Evolutionary conservation across 2,329 filamentous ascomycete species (phyloP).

Genomic region (Dothideomycetidae sp.): DNA sequence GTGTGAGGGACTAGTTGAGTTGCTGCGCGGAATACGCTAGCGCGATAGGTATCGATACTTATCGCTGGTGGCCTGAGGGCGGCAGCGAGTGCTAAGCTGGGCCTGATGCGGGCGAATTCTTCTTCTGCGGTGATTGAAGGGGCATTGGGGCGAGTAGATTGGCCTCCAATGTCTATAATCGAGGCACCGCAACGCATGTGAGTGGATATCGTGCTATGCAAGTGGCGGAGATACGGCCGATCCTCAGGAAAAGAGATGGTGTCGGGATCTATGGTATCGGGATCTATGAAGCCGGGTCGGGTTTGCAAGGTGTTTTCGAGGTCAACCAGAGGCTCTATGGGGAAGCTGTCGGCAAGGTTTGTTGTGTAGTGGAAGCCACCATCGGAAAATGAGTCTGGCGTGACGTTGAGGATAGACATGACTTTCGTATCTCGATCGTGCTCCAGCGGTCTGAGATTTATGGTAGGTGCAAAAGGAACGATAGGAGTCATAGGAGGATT

Average conservation of each 20-base stretch:
- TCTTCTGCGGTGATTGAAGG: slow-evolving; percentile 54
- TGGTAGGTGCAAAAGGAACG: slow-evolving; percentile 25
- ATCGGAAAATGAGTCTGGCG: slow-evolving; percentile 94
- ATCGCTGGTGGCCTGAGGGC: slow-evolving; percentile 45
- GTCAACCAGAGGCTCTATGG: background rate
- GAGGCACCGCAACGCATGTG: slow-evolving; percentile 59
- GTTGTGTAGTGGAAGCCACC: slow-evolving; percentile 40
- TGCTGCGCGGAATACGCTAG: slow-evolving; percentile 48
- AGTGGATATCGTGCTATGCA: slow-evolving; percentile 35
- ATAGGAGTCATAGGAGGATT: slow-evolving; percentile 23
- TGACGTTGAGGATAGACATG: slow-evolving; percentile 92
- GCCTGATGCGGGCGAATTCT: slow-evolving; percentile 65
- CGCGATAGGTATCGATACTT: slow-evolving; percentile 86
- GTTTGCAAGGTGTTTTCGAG: background rate
- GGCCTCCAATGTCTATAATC: slow-evolving; percentile 84
- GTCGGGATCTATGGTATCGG: too few relatives aligned
- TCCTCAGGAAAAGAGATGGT: background rate
- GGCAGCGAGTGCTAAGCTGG: slow-evolving; percentile 55
- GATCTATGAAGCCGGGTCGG: too few relatives aligned
- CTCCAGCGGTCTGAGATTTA: slow-evolving; percentile 45
- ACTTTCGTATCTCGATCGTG: slow-evolving; percentile 51
- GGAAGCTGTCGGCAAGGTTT: background rate
- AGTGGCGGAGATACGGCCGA: background rate
- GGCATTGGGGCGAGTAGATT: slow-evolving; percentile 73
- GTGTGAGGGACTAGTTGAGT: slow-evolving; percentile 56